Base-by-base conservation (phyloP, 1,284 basidiomycete species). In the Papiliotrema terrestris region DNA sequence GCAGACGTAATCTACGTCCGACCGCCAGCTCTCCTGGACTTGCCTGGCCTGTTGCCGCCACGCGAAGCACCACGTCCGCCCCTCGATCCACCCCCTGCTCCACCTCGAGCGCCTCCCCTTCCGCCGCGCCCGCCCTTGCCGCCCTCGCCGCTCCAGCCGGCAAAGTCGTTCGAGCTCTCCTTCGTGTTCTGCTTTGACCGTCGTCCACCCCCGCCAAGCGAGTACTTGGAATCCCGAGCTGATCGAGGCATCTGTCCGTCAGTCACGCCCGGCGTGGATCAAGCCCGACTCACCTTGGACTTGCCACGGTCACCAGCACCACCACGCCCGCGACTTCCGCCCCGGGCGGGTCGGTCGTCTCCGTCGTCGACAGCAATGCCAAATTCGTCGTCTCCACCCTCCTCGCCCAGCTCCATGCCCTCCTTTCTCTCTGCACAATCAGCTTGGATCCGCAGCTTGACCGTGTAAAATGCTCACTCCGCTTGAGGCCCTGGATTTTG, bases 311-410 rank as follows among this genome's bases (percentile, higher is more conserved):
- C 64, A n/a, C 57, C 69, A 56, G 62, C 55, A 57, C 65, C 56
- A 37, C 56, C 22, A 71, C 77, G n/a, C 39, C 71, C 73, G 48
- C 75, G 72, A 38, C 77, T 74, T 52, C 76, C 80, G 22, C 84
- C 84, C 67, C 88, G 87, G 2, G 82, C 75, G 2, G 87, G 84
- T n/a, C 83, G 81, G 60, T 87, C 86, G 20, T 87, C 79, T 14
- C 89, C 90, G 62, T 92, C 86, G 71, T 93, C 89, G 49, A 93
- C 84, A 0, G 86, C 87, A 55, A 93, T 82, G 62, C 91, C 89
- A 68, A 93, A 93, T 37, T 78, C 77, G 45, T 75, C 77, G 49
- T 72, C 77, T 17, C 71, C 83, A 72, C 83, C 86, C 17, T 88
- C 86, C 17, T 88, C 85, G 2, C 83, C 82, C 48, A 85, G 83